Evolutionary conservation across 2,329 filamentous ascomycete species (phyloP), one percentile per base, ranked within the genome.

Genomic region (Fusarium tjaetaba): DNA sequence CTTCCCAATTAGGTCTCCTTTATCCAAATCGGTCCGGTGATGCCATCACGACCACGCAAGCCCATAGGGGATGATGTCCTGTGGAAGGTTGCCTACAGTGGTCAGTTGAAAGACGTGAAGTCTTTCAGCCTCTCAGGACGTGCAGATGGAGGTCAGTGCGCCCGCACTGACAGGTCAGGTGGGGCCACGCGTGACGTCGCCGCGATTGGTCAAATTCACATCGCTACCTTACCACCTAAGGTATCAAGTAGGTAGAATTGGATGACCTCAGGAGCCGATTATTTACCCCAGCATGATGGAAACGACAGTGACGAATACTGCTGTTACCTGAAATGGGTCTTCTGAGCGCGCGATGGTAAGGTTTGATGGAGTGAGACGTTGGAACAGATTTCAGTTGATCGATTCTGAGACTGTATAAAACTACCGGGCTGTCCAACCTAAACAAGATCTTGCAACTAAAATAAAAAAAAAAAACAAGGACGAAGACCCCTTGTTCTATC

Each of bases 21-120:
- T 70, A 70, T 65, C 42, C 30, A 39, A 53, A 55, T 59, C 43
- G 38, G 18, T 43, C 18, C 26, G 46, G 32, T 57, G 72, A 74
- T 58, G 64, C 57, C 72, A 74, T 74, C 52, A 55, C 38, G 66
- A 51, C 39, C 42, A 42, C 39, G 38, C 41, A 39, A 68, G 32
- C 61, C 53, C 30, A 46, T 34, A 53, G 56, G 48, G 51, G 42
- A 48, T 55, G 58, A 48, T 34, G 61, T 67, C 48, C 65, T 49
- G 61, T 55, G 46, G 38, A 43, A 55, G 43, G 30, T 49, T 53
- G 22, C 51, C 49, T 66, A 39, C n/a, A 53, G 46, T 57, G 58
- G 58, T 42, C 36, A 22, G 34, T 22, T 64, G 58, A 58, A 71
- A 68, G 52, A 66, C 46, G 55, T 42, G 61, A 71, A 67, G 67